Evolutionary conservation across 441 rosid species (phyloP).

Genomic region (Adansonia grandidieri): DNA sequence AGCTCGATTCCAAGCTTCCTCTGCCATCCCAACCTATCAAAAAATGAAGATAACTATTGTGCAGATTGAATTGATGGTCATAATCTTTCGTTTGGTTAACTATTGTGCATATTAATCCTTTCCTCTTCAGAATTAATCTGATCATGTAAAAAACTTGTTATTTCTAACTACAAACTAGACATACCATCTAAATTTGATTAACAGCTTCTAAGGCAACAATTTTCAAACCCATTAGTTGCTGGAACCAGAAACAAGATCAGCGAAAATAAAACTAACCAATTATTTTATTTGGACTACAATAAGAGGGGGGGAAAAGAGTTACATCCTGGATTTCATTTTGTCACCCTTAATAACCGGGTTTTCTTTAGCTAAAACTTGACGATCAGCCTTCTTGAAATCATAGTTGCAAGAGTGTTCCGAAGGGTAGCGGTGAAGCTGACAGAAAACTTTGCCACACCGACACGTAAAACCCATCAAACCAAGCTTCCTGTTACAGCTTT

Average conservation of each 20-base stretch:
- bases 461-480: neutral
- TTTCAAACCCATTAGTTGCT: neutral
- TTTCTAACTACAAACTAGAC: neutral
- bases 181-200: neutral
- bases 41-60: neutral
- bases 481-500: slow-evolving; percentile 14
- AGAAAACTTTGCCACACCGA: slow-evolving; percentile 6
- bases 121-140: neutral
- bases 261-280: neutral
- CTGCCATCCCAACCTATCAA: no score
- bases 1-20: no score
- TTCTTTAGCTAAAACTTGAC: neutral
- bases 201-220: neutral
- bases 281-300: neutral
- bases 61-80: neutral
- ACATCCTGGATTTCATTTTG: slow-evolving; percentile 1
- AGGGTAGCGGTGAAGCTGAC: neutral
- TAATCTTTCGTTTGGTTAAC: neutral
- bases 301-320: no score
- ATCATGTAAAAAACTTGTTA: neutral
- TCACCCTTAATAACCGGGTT: slow-evolving; percentile 9
- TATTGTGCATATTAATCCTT: neutral
- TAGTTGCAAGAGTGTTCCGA: neutral
- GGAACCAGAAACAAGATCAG: neutral
- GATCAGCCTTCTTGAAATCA: slow-evolving; percentile 7